Conservation (phyloP, 1,284 basidiomycete species). For the Gymnopus androsaceus region DNA sequence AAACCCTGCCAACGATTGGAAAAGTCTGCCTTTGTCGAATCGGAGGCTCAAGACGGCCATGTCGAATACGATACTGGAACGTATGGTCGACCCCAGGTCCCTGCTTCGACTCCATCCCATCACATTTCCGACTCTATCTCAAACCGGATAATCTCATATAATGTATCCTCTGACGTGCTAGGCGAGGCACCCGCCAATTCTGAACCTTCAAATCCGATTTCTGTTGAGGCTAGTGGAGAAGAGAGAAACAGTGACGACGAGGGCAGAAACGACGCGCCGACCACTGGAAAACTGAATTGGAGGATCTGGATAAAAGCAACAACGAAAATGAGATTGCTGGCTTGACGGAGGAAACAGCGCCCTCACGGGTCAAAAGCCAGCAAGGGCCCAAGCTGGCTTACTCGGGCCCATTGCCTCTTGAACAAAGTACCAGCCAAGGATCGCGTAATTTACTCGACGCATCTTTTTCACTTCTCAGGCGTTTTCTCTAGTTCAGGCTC, state of each 20-base stretch:
- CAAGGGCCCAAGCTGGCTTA: constrained; percentile 7
- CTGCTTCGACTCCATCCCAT: constrained; percentile 25
- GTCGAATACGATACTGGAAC: constrained; percentile 65
- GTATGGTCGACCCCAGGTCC: constrained; percentile 46
- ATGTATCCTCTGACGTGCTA: constrained; percentile 27
- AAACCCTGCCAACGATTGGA: constrained; percentile 34
- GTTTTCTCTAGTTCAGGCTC: constrained; percentile 26
- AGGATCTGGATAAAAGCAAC: constrained; percentile 35
- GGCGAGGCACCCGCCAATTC: constrained; percentile 38
- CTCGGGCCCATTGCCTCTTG: constrained; percentile 9
- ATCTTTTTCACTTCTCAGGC: constrained; percentile 19
- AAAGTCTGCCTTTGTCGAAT: constrained; percentile 61
- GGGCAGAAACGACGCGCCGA: constrained; percentile 23
- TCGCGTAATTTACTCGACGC: constrained; percentile 19
- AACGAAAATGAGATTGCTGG: constrained; percentile 27
- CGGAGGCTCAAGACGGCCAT: constrained; percentile 74
- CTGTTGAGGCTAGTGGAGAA: constrained; percentile 21
- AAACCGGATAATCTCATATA: constrained; percentile 33
- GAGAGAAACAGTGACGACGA: constrained; percentile 29
- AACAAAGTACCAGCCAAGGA: constrained; percentile 12
- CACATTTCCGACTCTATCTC: constrained; percentile 27
- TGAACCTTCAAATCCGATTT: constrained; percentile 24
- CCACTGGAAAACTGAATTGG: constrained; percentile 38
- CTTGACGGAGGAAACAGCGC: constrained; percentile 8
- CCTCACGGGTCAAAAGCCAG: constrained; percentile 15